Conservation (phyloP, 2,329 filamentous ascomycete species). For the Penicillium sclerotigenum region DNA sequence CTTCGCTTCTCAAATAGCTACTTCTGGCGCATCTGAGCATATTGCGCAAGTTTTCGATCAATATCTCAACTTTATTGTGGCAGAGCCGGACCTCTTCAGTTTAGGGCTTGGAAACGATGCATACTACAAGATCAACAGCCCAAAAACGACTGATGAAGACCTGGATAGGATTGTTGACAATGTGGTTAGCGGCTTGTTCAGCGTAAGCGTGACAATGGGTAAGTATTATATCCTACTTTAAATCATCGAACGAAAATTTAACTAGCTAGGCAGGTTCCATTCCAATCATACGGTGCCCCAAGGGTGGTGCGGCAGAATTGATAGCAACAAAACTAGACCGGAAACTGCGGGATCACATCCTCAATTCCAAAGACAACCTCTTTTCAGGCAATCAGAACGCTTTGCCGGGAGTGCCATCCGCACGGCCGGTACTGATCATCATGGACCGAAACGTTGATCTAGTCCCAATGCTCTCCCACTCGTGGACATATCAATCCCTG, state of each 20-base stretch:
- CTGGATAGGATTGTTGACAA: conserved; percentile 83
- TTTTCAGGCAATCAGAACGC: conserved; percentile 69
- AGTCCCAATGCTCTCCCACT: conserved; percentile 98
- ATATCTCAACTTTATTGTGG: conserved; percentile 95
- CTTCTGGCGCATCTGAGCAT: conserved; percentile 79
- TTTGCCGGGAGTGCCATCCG: conserved; percentile 62
- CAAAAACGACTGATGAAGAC: conserved; percentile 82
- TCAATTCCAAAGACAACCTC: conserved; percentile 97
- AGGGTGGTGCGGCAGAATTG: conserved; percentile 87
- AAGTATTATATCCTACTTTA: conserved; percentile 27
- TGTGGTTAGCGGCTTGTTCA: conserved; percentile 95
- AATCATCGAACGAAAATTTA: background rate
- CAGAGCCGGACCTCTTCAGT: conserved; percentile 92
- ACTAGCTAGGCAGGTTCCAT: conserved; percentile 65
- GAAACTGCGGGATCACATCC: conserved; percentile 90
- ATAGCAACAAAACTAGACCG: conserved; percentile 91
- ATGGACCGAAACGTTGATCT: conserved; percentile 94
- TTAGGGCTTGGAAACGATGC: conserved; percentile 89
- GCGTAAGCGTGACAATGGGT: conserved; percentile 98
- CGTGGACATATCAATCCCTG: conserved; percentile 83
- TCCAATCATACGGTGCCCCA: conserved; percentile 91
- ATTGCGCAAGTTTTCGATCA: conserved; percentile 94
- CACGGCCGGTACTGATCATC: conserved; percentile 84
- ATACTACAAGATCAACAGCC: conserved; percentile 96
- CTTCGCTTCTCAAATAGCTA: conserved; percentile 83